Percentiles rank a stretch among this genome's conserved stretches.
These are phyloP conservation scores for Amniculicola lignicola DNA, from an alignment of 495 filamentous ascomycete species.

Conservation along the genomic window DNA sequence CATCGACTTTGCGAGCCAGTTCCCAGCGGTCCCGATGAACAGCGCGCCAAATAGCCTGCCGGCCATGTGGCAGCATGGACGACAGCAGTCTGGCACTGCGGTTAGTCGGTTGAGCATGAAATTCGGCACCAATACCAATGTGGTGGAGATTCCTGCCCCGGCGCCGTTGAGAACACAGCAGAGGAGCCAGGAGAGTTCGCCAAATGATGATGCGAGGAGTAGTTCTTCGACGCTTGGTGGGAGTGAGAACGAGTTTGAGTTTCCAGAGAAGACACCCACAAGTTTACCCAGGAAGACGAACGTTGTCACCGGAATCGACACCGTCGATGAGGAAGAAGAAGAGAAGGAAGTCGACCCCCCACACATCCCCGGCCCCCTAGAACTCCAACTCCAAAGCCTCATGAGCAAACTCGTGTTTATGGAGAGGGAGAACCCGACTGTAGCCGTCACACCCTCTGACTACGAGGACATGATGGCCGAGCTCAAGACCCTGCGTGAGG, in stretches of 20 bases:
- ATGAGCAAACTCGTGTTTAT: conserved; percentile 34
- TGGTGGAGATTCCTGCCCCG: conserved; percentile 14
- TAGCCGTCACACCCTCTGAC: conserved; percentile 33
- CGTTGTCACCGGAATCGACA: no score
- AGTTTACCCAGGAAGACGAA: conserved; percentile 15
- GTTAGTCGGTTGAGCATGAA: conserved; percentile 22
- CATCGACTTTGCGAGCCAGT: neutral
- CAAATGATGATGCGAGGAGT: conserved; percentile 28
- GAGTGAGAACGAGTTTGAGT: conserved; percentile 32
- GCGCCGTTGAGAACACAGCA: conserved; percentile 7
- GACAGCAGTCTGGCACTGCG: conserved; percentile 13
- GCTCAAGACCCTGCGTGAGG: conserved; percentile 23
- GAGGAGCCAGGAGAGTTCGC: conserved; percentile 4
- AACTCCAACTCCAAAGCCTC: conserved; percentile 29
- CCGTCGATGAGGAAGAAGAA: neutral
- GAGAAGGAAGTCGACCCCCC: neutral
- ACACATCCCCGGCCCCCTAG: conserved; percentile 31
- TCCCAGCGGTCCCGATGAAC: conserved; percentile 17
- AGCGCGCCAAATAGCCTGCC: conserved; percentile 7
- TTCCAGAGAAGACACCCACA: conserved; percentile 36
- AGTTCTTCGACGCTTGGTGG: conserved; percentile 28
- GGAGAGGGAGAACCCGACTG: conserved; percentile 33
- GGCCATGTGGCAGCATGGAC: conserved; percentile 21
- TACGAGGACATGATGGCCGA: conserved; percentile 27
- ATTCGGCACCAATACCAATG: conserved; percentile 8